These are phyloP conservation scores for Prunus fruticosa DNA, from an alignment of 306 rosid genomes.

Conservation along the genomic window DNA sequence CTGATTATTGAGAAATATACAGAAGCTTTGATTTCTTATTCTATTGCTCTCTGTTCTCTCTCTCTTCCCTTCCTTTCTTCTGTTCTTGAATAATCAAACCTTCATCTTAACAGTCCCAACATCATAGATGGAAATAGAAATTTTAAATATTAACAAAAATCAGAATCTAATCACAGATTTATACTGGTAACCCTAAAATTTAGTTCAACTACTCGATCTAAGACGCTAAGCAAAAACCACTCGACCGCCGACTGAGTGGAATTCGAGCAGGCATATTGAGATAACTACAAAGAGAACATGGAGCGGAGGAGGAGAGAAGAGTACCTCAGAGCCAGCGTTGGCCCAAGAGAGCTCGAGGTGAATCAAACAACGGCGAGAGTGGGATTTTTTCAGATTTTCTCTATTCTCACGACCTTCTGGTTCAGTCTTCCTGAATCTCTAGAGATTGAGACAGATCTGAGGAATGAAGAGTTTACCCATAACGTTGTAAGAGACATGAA, in stretches of 20 bases:
- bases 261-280: background rate
- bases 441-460: no score
- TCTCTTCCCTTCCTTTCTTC: no score
- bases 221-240: background rate
- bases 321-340: slow-evolving; percentile 86
- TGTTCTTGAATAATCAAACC: no score
- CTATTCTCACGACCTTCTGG: no score
- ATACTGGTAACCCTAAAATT: background rate
- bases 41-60: no score
- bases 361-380: slow-evolving; percentile 75
- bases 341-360: slow-evolving; percentile 92
- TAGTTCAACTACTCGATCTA: background rate
- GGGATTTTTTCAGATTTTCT: slow-evolving; percentile 42
- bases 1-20: no score
- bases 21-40: no score
- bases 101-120: no score
- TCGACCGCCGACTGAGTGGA: background rate
- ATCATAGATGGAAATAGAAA: no score
- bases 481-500: no score
- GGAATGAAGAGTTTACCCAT: no score
- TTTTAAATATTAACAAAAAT: background rate
- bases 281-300: background rate
- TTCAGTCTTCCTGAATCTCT: no score
- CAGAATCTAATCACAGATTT: background rate
- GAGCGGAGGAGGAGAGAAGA: background rate